Percentiles rank a stretch among this genome's conserved stretches.
These are phyloP conservation scores for Xylaria multiplex DNA, from an alignment of 2,329 filamentous ascomycete species.

Conservation along the genomic window DNA sequence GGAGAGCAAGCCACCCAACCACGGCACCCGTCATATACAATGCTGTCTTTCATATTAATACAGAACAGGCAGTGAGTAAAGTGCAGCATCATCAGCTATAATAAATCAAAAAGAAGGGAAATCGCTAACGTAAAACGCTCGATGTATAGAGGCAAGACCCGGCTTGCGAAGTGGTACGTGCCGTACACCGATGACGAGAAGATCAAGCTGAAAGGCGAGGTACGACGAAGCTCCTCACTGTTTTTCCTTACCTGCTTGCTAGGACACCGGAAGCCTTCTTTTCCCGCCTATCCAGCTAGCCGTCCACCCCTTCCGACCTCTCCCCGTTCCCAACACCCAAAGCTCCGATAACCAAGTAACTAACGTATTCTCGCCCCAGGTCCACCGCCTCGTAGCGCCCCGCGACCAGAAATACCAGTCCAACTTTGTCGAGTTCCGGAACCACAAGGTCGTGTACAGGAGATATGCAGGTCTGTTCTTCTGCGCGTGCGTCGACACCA, in stretches of 20 bases:
- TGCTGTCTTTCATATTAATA: constrained; percentile 56
- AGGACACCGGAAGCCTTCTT: neutral
- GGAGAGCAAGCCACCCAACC: constrained; percentile 8
- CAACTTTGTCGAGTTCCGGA: constrained; percentile 97
- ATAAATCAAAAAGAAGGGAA: neutral
- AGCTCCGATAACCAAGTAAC: neutral
- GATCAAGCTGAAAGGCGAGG: constrained; percentile 98
- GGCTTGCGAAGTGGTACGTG: constrained; percentile 98
- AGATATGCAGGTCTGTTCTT: constrained; percentile 98
- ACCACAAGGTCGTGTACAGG: constrained; percentile 96
- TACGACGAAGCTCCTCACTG: constrained; percentile 53
- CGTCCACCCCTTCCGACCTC: constrained; percentile 3
- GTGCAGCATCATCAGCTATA: neutral
- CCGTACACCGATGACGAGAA: constrained; percentile 99
- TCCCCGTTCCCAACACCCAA: neutral
- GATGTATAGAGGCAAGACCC: constrained; percentile 82
- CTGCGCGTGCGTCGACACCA: constrained; percentile 98
- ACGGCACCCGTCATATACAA: constrained; percentile 41
- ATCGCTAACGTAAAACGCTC: constrained; percentile 22
- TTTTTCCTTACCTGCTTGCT: constrained; percentile 3
- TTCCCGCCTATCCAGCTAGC: neutral
- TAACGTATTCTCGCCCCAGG: constrained; percentile 58
- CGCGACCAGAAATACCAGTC: constrained; percentile 99
- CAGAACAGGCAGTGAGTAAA: constrained; percentile 54
- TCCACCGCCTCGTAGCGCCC: constrained; percentile 96